These are phyloP conservation scores for Vaccinium macrocarpon DNA, from an alignment of 148 eudicot genomes.

Conservation along the genomic window DNA sequence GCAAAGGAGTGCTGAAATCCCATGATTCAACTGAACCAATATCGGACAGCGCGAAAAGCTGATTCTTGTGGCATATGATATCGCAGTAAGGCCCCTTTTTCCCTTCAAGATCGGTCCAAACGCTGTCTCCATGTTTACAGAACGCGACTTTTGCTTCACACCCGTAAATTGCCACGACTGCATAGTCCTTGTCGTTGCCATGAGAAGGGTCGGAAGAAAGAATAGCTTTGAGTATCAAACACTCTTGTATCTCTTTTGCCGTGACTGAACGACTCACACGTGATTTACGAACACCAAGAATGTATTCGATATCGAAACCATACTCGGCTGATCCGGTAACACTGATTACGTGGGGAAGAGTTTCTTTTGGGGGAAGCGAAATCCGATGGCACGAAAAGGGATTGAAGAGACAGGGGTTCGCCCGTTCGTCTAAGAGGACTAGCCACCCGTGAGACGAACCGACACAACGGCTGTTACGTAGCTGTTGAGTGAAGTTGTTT, in stretches of 20 bases:
- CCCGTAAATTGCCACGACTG: background rate
- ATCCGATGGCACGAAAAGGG: background rate
- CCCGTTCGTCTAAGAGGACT: background rate
- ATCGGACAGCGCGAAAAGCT: background rate
- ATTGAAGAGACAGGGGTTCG: background rate
- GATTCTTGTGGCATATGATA: background rate
- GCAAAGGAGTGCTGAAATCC: background rate
- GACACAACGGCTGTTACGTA: background rate
- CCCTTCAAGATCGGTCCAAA: background rate
- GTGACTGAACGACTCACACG: background rate
- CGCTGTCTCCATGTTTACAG: background rate
- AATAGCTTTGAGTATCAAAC: background rate
- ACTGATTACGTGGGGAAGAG: background rate
- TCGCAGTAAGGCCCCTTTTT: background rate
- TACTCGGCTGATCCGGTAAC: background rate
- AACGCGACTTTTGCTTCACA: background rate
- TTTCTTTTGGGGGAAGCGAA: background rate
- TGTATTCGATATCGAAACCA: background rate
- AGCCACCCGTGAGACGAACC: slow-evolving; percentile 6
- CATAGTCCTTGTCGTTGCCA: background rate
- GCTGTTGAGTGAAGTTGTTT: background rate
- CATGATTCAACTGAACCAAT: background rate
- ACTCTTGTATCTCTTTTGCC: background rate
- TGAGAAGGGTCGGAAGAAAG: background rate
- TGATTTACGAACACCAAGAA: background rate